Conservation (phyloP, 352 stramenopile genomes). For the Globisporangium middletonii region DNA sequence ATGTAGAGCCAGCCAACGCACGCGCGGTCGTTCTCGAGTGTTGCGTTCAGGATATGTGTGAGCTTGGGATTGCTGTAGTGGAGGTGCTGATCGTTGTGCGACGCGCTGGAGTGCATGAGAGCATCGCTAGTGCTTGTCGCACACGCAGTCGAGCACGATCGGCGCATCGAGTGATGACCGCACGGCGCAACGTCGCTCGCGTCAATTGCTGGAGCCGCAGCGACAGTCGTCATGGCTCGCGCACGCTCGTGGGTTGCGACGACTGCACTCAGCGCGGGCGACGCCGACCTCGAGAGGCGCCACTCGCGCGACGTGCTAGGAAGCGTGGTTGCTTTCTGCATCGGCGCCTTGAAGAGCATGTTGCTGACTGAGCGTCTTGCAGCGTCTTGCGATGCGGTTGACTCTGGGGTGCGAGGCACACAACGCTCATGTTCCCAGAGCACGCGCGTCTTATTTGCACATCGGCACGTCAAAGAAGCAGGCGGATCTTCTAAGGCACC, state of each 20-base stretch:
- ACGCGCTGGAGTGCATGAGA: not conserved
- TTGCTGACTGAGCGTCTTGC: too few relatives aligned
- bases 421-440: too few relatives aligned
- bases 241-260: not conserved
- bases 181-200: not conserved
- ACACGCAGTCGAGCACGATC: conserved; percentile 7
- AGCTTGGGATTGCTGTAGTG: not conserved
- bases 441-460: too few relatives aligned
- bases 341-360: not conserved
- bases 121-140: not conserved
- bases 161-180: conserved; percentile 5
- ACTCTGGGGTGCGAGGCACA: not conserved
- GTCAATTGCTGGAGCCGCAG: not conserved
- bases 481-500: too few relatives aligned
- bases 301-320: conserved; percentile 15
- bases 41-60: not conserved
- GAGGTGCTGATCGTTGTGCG: not conserved
- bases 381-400: not conserved
- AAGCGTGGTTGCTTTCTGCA: conserved; percentile 19
- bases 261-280: not conserved
- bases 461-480: too few relatives aligned
- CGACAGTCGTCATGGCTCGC: not conserved
- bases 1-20: conserved; percentile 35
- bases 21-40: conserved; percentile 13
- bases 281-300: not conserved